These are phyloP conservation scores for Blastobotrys indianensis DNA, from an alignment of 1,139 yeast species.

Conservation along the genomic window DNA sequence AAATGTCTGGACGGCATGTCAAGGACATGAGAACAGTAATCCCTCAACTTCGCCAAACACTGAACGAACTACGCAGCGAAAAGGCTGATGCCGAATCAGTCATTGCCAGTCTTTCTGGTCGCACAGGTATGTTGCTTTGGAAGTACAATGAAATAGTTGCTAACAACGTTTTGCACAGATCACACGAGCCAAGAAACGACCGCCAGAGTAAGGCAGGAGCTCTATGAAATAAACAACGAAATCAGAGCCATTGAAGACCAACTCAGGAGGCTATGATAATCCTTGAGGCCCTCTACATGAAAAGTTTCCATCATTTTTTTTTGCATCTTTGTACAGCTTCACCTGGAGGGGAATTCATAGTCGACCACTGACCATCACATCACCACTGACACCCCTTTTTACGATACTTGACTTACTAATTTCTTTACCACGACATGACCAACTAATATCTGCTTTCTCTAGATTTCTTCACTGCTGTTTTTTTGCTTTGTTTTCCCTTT, in stretches of 20 bases:
- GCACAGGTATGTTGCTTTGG: slow-evolving; percentile 16
- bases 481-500: no score
- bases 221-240: slow-evolving; percentile 19
- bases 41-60: slow-evolving; percentile 12
- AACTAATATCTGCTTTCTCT: no score
- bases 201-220: slow-evolving; percentile 17
- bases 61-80: slow-evolving; percentile 20
- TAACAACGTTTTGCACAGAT: slow-evolving; percentile 12
- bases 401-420: no score
- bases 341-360: no score
- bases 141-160: neutral
- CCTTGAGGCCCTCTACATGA: no score
- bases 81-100: slow-evolving; percentile 19
- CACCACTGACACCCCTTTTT: no score
- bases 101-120: slow-evolving; percentile 16
- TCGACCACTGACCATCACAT: neutral
- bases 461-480: no score
- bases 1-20: slow-evolving; percentile 12
- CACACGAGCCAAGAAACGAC: slow-evolving; percentile 19
- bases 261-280: neutral
- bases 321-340: neutral
- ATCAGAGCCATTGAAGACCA: slow-evolving; percentile 19
- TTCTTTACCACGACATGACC: no score
- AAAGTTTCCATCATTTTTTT: neutral
- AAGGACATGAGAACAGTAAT: slow-evolving; percentile 8